phyloP scores from a whole-genome alignment of 371 early-diverging fungal species.

The Zancudomyces culisetae region DNA sequence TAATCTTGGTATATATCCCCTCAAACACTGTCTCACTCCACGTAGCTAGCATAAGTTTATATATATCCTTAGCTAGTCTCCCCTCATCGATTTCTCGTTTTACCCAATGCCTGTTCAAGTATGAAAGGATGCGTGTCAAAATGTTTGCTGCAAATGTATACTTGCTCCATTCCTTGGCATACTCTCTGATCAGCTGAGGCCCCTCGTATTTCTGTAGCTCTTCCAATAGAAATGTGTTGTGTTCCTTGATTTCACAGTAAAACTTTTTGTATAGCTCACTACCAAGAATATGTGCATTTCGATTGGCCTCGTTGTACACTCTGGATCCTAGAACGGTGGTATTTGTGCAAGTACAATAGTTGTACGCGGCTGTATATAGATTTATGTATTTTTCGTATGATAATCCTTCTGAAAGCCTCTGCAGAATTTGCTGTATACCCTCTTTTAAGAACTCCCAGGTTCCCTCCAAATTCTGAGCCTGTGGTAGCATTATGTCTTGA shows the following conservation, averaged over 20 bases:
- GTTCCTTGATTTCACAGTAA: neutral
- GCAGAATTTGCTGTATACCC: neutral
- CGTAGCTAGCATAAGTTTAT: slow-evolving; percentile 24
- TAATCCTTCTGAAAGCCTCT: neutral
- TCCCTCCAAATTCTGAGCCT: neutral
- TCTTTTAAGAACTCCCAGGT: slow-evolving; percentile 2
- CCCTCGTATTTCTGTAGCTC: slow-evolving; percentile 40
- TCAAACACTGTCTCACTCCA: slow-evolving; percentile 2
- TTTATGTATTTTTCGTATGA: slow-evolving; percentile 3
- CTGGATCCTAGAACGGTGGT: neutral
- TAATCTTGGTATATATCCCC: neutral
- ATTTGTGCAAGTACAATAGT: slow-evolving; percentile 2
- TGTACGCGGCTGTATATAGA: slow-evolving; percentile 3
- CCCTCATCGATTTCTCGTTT: slow-evolving; percentile 89
- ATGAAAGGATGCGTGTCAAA: slow-evolving; percentile 78
- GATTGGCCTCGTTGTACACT: neutral
- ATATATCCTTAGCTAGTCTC: slow-evolving; percentile 75
- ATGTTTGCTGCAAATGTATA: slow-evolving; percentile 67
- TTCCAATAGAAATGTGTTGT: neutral
- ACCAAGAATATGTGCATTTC: neutral
- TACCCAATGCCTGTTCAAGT: slow-evolving; percentile 94
- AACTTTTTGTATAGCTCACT: neutral
- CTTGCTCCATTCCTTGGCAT: slow-evolving; percentile 71
- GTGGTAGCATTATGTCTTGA: neutral
- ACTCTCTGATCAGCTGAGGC: slow-evolving; percentile 64